Conservation (phyloP, 345 rosid genomes). For the Iberis pinnata region DNA sequence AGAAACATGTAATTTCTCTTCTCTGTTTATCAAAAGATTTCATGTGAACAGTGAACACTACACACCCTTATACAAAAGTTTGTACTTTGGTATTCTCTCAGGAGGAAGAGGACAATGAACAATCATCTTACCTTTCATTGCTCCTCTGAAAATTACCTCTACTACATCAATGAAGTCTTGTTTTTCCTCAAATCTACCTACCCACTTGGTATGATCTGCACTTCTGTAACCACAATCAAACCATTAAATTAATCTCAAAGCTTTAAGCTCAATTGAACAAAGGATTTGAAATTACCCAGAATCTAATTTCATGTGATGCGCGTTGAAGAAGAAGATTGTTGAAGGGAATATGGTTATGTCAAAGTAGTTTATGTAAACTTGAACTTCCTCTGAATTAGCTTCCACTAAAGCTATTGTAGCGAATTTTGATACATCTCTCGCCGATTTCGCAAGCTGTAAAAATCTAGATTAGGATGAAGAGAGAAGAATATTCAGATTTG, state of each 20-base stretch:
- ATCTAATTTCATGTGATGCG: conserved; percentile 95
- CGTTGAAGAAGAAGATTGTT: conserved; percentile 85
- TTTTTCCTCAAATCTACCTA: conserved; percentile 69
- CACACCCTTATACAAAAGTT: conserved; percentile 65
- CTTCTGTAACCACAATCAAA: too few relatives aligned
- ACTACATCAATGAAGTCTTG: conserved; percentile 91
- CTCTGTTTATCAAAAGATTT: too few relatives aligned
- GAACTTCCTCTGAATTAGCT: conserved; percentile 63
- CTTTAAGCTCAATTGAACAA: too few relatives aligned
- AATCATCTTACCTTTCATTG: conserved; percentile 92
- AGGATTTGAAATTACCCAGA: conserved; percentile 65
- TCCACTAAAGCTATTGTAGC: conserved; percentile 61
- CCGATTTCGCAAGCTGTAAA: conserved; percentile 64
- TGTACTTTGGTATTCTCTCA: conserved; percentile 74
- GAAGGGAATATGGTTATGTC: conserved; percentile 70
- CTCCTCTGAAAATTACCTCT: conserved; percentile 92
- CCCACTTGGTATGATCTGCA: conserved; percentile 89
- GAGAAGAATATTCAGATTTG: neutral
- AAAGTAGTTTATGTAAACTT: conserved; percentile 76
- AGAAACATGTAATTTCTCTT: neutral
- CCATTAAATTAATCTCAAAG: too few relatives aligned
- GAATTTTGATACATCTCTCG: conserved; percentile 61
- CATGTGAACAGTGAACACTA: too few relatives aligned
- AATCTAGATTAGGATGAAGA: neutral
- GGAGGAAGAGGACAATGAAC: conserved; percentile 72